Evolutionary conservation across 2,329 filamentous ascomycete species (phyloP), one percentile per base, ranked within the genome.

Genomic region (Lachnellula hyalina): DNA sequence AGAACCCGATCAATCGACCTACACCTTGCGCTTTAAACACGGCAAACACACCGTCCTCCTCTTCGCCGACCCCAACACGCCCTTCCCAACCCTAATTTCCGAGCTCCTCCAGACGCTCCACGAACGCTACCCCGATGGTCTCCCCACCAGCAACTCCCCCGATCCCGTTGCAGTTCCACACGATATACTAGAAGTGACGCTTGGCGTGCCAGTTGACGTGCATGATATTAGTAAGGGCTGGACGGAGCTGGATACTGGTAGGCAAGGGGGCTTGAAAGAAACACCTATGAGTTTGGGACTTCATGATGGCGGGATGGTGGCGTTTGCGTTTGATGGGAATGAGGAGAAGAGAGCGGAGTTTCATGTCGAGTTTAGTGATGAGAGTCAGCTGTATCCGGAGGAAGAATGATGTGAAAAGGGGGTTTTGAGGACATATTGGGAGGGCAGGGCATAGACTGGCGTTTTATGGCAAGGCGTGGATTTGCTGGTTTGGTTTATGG

Each of bases 11-110:
- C 77, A 82, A 45, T 72, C 77, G n/a, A 74, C 79, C 61, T 76
- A 82, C 63, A 89, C 86, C 9, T 73, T 92, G 53, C 80, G 85
- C 56, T 84, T 92, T 73, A 90, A 90, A 70, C 80, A 87, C 68
- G 84, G 86, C 66, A 82, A 83, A 55, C 81, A 84, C 63, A 91
- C 86, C 4, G 76, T 90, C 60, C 82, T 88, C 64, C 75, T 91
- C 55, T 84, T 87, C 58, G 77, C 86, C 46, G 78, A 83, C 40
- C 73, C 83, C 5, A 72, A 78, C 14, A 77, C 78, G 40, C 71
- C 82, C 11, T 82, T 90, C 65, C 71, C 75, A 15, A 70, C 75
- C 1, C 73, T 88, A 55, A 83, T 83, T 54, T 63, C 74, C 17
- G 77, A 83, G 19, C 78, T 92, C 2, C 71, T 88, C 17, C 70